These are phyloP conservation scores for Lactarius pseudohatsudake DNA, from an alignment of 768 basidiomycete species.

Conservation along the genomic window DNA sequence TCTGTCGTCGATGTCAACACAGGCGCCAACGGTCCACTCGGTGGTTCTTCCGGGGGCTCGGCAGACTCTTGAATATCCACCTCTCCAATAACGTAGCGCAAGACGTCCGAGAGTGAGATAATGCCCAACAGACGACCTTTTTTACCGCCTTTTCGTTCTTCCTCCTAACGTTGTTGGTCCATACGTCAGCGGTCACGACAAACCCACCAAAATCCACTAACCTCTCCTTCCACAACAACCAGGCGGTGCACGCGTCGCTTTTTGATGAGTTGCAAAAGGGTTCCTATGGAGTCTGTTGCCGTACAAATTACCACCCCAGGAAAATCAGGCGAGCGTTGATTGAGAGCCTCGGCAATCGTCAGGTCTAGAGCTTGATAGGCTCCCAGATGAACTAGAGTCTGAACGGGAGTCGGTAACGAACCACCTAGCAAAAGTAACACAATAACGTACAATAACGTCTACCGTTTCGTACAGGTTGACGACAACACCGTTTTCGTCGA, in stretches of 20 bases:
- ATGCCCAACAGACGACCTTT: conserved; percentile 83
- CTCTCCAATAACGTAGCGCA: conserved; percentile 74
- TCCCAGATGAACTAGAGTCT: conserved; percentile 94
- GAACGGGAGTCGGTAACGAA: conserved; percentile 1
- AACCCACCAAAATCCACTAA: conserved; percentile 36
- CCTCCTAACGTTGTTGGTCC: conserved; percentile 53
- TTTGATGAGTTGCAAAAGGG: conserved; percentile 87
- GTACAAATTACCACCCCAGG: conserved; percentile 97
- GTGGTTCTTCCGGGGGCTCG: conserved; percentile 27
- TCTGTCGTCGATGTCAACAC: conserved; percentile 10
- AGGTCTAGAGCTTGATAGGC: conserved; percentile 96
- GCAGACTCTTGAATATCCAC: conserved; percentile 22
- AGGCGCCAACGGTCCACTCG: conserved; percentile 12
- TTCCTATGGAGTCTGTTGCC: conserved; percentile 86
- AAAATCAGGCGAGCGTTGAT: conserved; percentile 91
- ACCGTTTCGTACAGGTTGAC: conserved; percentile 98
- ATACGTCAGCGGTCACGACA: conserved; percentile 12
- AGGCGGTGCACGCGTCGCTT: conserved; percentile 92
- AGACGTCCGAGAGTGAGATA: conserved; percentile 85
- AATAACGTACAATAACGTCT: conserved; percentile 85
- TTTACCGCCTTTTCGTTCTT: conserved; percentile 75
- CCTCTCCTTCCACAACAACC: conserved; percentile 93
- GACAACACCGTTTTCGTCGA: conserved; percentile 89
- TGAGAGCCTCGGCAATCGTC: conserved; percentile 88
- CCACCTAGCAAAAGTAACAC: conserved; percentile 3